Percentiles rank a stretch among this genome's conserved stretches.
Conservation (phyloP, 352 stramenopile genomes). For the Globisporangium nagaii region DNA sequence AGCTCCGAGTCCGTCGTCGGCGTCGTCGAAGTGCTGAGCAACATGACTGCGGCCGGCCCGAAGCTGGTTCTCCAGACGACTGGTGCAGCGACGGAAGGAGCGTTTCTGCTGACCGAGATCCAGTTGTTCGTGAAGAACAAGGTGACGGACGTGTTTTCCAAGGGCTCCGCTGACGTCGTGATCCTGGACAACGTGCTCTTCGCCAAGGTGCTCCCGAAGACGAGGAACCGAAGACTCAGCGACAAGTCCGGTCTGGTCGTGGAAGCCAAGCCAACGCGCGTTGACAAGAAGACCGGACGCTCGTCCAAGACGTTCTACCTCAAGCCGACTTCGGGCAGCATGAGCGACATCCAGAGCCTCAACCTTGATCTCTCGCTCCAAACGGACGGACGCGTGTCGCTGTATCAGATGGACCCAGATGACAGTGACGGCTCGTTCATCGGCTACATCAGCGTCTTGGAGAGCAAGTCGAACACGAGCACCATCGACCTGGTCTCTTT, state of each 20-base stretch:
- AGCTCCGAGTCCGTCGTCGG: not conserved
- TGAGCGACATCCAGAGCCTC: not conserved
- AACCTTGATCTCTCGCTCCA: not conserved
- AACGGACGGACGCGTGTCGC: not conserved
- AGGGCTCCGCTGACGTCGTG: not conserved
- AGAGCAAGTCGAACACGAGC: too few relatives aligned
- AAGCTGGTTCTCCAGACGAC: not conserved
- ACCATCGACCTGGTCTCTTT: not conserved
- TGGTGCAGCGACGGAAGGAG: not conserved
- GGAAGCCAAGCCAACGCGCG: not conserved
- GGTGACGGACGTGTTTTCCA: not conserved
- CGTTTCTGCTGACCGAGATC: not conserved
- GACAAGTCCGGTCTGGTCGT: not conserved
- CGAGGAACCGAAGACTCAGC: not conserved
- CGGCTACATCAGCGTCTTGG: not conserved
- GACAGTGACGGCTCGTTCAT: not conserved
- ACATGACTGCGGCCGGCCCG: not conserved
- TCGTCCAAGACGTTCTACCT: not conserved
- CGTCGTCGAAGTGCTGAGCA: not conserved
- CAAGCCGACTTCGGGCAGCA: not conserved
- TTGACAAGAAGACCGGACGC: not conserved
- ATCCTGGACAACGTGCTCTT: not conserved
- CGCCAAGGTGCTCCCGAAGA: not conserved
- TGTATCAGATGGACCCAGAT: not conserved
- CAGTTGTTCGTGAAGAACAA: not conserved